Conservation (phyloP, 176 grass and related monocot genomes). For the Typha latifolia region DNA sequence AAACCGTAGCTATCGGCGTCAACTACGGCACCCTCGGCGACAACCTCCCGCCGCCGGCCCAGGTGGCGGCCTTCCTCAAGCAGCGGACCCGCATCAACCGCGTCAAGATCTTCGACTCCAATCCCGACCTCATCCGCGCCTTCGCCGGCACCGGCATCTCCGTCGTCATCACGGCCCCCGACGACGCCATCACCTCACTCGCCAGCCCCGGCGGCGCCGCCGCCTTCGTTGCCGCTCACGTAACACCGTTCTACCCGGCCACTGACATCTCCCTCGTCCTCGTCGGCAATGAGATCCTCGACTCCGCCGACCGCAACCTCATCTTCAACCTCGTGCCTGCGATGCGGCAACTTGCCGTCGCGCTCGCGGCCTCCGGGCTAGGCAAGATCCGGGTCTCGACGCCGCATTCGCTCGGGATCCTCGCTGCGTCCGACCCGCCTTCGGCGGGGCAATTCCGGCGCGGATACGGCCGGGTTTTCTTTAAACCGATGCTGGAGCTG, state of each 20-base stretch:
- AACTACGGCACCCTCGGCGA: slow-evolving; percentile 80
- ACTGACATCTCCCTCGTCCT: slow-evolving; percentile 57
- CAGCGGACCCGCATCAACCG: slow-evolving; percentile 40
- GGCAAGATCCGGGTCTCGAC: slow-evolving; percentile 43
- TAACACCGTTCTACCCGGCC: slow-evolving; percentile 43
- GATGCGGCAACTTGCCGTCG: slow-evolving; percentile 42
- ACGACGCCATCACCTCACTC: slow-evolving; percentile 40
- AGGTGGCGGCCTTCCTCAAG: slow-evolving; percentile 47
- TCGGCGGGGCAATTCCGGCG: slow-evolving; percentile 41
- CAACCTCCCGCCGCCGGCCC: slow-evolving; percentile 52
- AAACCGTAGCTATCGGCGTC: slow-evolving; percentile 44
- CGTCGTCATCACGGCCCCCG: slow-evolving; percentile 48
- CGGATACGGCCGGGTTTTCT: slow-evolving; percentile 29
- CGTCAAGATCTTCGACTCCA: slow-evolving; percentile 89
- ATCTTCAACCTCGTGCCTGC: slow-evolving; percentile 45
- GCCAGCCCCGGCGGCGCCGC: slow-evolving; percentile 35
- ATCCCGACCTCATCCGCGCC: slow-evolving; percentile 64
- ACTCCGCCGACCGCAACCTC: slow-evolving; percentile 19
- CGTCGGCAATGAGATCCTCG: slow-evolving; percentile 78
- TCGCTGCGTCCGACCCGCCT: slow-evolving; percentile 44
- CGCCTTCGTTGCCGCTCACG: slow-evolving; percentile 48
- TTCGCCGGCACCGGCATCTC: slow-evolving; percentile 55
- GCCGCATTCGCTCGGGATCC: slow-evolving; percentile 72
- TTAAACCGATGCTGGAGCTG: slow-evolving; percentile 69
- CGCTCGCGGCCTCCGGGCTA: slow-evolving; percentile 30